Conservation (phyloP, 441 rosid species). For the Heliophila coronopifolia region DNA sequence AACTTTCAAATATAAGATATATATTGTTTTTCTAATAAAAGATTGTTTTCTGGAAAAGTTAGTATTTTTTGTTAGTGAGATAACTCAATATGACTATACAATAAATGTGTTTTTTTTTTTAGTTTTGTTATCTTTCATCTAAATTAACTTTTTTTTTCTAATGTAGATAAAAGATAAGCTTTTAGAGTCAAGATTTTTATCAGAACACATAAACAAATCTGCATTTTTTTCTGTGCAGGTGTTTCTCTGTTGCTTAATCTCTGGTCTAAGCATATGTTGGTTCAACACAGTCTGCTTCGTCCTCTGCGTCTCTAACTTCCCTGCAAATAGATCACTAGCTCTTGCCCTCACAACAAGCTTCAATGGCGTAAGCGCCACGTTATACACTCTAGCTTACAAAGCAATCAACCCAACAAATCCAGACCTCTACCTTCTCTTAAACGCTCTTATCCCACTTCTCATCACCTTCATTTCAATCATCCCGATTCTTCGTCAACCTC, state of each 20-base stretch:
- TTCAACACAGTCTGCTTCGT: slow-evolving; percentile 95
- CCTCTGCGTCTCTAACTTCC: slow-evolving; percentile 77
- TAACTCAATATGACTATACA: too few species aligned
- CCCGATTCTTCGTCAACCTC: slow-evolving; percentile 76
- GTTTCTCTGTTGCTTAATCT: slow-evolving; percentile 64
- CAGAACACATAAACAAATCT: neutral
- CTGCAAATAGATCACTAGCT: slow-evolving; percentile 63
- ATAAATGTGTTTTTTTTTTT: too few species aligned
- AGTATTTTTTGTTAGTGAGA: too few species aligned
- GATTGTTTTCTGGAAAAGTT: too few species aligned
- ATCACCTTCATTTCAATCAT: slow-evolving; percentile 48
- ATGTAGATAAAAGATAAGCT: too few species aligned
- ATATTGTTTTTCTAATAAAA: too few species aligned
- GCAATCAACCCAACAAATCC: slow-evolving; percentile 50
- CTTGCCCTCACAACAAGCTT: slow-evolving; percentile 85
- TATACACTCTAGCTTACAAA: slow-evolving; percentile 65
- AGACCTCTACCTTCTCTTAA: slow-evolving; percentile 67
- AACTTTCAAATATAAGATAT: too few species aligned
- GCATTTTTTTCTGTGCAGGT: slow-evolving; percentile 44
- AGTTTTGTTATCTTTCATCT: too few species aligned
- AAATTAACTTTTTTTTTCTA: too few species aligned
- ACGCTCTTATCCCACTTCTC: slow-evolving; percentile 61
- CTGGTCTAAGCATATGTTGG: slow-evolving; percentile 97
- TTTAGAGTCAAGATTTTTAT: too few species aligned
- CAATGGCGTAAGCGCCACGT: slow-evolving; percentile 89